phyloP scores from a whole-genome alignment of 495 filamentous ascomycete genomes.

The Talaromyces thailandensis region DNA sequence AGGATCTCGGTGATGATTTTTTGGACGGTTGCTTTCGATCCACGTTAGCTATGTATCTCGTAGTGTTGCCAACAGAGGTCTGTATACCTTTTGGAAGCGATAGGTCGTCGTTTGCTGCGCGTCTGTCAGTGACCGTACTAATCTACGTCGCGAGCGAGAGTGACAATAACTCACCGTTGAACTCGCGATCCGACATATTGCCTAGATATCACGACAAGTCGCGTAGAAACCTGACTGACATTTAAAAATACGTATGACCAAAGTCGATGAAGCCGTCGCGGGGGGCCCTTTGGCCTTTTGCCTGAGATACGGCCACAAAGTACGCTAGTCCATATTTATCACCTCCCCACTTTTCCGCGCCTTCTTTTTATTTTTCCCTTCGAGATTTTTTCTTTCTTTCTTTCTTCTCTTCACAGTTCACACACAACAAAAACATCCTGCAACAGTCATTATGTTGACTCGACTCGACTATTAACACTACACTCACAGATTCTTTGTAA shows the following conservation, averaged over 20 bases:
- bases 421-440: slow-evolving; percentile 3
- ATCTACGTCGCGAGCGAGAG: not conserved
- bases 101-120: slow-evolving; percentile 75
- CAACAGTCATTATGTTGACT: slow-evolving; percentile 8
- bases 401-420: slow-evolving; percentile 9
- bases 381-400: slow-evolving; percentile 14
- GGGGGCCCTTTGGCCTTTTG: not conserved
- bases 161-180: slow-evolving; percentile 50
- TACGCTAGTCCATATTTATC: not conserved
- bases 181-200: slow-evolving; percentile 87
- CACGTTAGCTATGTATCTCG: not conserved
- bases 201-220: slow-evolving; percentile 7
- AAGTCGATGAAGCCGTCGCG: slow-evolving; percentile 1
- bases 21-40: slow-evolving; percentile 73
- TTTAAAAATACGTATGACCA: not conserved
- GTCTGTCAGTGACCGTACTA: slow-evolving; percentile 11
- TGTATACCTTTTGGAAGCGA: slow-evolving; percentile 81
- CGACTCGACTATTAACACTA: slow-evolving; percentile 7
- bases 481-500: slow-evolving; percentile 7
- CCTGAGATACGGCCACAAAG: not conserved
- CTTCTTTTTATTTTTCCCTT: slow-evolving; percentile 19
- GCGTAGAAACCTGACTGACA: not conserved
- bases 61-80: not conserved
- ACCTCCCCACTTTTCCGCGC: slow-evolving; percentile 16
- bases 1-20: slow-evolving; percentile 97